Conservation (phyloP, 1,284 basidiomycete species). For the Irpex rosettiformis region DNA sequence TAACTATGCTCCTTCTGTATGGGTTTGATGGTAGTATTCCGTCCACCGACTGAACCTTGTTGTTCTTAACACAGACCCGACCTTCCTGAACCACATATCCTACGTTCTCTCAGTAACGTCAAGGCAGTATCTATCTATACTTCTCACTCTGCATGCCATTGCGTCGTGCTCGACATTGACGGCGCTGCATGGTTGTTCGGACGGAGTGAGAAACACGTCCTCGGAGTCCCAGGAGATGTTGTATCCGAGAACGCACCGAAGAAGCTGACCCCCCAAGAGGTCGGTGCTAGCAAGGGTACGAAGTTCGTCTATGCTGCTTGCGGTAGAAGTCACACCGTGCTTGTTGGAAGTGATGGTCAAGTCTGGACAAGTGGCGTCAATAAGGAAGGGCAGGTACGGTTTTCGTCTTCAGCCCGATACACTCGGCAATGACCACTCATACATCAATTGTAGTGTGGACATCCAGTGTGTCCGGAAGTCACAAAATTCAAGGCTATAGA, state of each 20-base stretch:
- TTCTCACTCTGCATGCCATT: slow-evolving; percentile 71
- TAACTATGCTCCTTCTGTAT: slow-evolving; percentile 1
- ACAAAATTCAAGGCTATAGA: slow-evolving; percentile 61
- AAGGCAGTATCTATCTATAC: slow-evolving; percentile 69
- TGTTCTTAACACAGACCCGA: slow-evolving; percentile 47
- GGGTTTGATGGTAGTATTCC: not conserved
- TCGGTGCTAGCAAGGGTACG: slow-evolving; percentile 59
- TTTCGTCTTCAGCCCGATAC: not conserved
- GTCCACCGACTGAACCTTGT: slow-evolving; percentile 4
- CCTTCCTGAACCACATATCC: slow-evolving; percentile 81
- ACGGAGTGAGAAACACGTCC: slow-evolving; percentile 61
- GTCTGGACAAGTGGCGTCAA: slow-evolving; percentile 88
- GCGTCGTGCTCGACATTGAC: slow-evolving; percentile 69
- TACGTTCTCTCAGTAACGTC: slow-evolving; percentile 84
- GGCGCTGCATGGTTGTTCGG: slow-evolving; percentile 88
- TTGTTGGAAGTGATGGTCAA: slow-evolving; percentile 79
- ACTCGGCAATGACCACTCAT: not conserved
- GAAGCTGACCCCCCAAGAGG: slow-evolving; percentile 54
- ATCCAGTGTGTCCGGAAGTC: slow-evolving; percentile 60
- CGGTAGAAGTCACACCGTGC: slow-evolving; percentile 78
- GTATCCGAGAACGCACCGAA: slow-evolving; percentile 73
- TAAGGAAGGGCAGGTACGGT: slow-evolving; percentile 72
- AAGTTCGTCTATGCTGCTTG: slow-evolving; percentile 81
- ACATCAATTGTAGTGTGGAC: slow-evolving; percentile 60
- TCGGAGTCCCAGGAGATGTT: slow-evolving; percentile 54